A percentile compares a stretch with the other conserved stretches of the same genome.
Conservation (phyloP, 2,329 filamentous ascomycete genomes). For the Emergomyces orientalis region DNA sequence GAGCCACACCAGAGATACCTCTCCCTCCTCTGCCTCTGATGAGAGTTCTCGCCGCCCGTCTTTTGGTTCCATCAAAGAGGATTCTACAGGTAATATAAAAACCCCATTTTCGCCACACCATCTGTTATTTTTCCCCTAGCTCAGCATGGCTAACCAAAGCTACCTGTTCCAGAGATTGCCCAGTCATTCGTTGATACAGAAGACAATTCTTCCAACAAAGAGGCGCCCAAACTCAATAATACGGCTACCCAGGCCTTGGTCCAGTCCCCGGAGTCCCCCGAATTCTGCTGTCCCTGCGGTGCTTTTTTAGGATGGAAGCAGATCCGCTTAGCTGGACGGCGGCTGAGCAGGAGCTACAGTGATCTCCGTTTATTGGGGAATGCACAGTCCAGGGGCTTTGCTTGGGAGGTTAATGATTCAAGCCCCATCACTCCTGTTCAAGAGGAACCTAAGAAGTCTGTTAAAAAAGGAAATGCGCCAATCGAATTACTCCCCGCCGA, state of each 20-base stretch:
- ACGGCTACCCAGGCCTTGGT: constrained; percentile 23
- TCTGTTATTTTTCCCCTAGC: neutral
- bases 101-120: neutral
- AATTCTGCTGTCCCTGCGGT: constrained; percentile 40
- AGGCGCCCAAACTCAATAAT: constrained; percentile 19
- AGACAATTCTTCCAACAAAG: constrained; percentile 22
- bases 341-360: constrained; percentile 37
- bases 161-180: constrained; percentile 28
- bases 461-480: constrained; percentile 33
- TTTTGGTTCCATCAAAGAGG: constrained; percentile 38
- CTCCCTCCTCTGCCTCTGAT: constrained; percentile 30
- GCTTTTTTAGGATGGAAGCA: constrained; percentile 39
- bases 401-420: constrained; percentile 29
- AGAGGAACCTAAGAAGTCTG: constrained; percentile 18
- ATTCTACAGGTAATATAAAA: constrained; percentile 29
- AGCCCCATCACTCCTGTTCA: constrained; percentile 9
- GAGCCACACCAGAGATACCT: constrained; percentile 24
- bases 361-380: constrained; percentile 31
- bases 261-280: constrained; percentile 23
- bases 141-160: neutral
- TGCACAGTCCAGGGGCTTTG: constrained; percentile 33
- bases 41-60: constrained; percentile 34
- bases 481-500: constrained; percentile 62
- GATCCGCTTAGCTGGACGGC: constrained; percentile 36
- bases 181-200: constrained; percentile 38